Evolutionary conservation across 345 rosid species (phyloP).

Genomic region (Kernera saxatilis): DNA sequence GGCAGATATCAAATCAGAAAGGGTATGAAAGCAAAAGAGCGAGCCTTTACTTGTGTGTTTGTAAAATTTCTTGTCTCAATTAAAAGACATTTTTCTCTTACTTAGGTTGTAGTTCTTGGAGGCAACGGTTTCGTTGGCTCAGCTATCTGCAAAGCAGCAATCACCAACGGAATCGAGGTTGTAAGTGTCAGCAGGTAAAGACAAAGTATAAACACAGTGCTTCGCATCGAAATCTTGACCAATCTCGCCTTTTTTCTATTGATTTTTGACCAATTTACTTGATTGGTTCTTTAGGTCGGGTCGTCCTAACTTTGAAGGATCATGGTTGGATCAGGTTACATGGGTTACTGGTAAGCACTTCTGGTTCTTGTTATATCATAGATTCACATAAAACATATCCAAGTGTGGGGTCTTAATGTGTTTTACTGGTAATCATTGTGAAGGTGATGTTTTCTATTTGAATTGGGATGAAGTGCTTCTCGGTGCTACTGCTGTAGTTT

Average conservation of each 20-base stretch:
- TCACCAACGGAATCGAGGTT: conserved; percentile 75
- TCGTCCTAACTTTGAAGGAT: conserved; percentile 53
- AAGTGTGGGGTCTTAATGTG: neutral
- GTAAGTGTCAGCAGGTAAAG: conserved; percentile 81
- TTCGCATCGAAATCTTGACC: neutral
- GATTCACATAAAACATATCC: neutral
- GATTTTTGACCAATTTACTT: neutral
- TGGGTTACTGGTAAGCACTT: conserved; percentile 65
- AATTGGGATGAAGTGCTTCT: conserved; percentile 94
- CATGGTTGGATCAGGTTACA: conserved; percentile 93
- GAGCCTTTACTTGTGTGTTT: neutral
- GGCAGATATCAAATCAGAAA: conserved; percentile 66
- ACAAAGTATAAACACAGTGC: neutral
- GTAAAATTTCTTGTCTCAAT: neutral
- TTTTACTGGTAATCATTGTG: too few relatives aligned
- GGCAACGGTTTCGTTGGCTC: conserved; percentile 94
- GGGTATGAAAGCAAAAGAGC: conserved; percentile 38
- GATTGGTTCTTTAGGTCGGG: conserved; percentile 62
- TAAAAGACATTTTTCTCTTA: conserved; percentile 11
- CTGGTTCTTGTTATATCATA: neutral
- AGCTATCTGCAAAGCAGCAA: conserved; percentile 89
- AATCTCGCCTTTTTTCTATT: neutral
- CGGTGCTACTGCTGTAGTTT: conserved; percentile 87
- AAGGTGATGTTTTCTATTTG: conserved; percentile 89
- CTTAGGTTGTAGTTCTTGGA: conserved; percentile 86